Conservation (phyloP, 768 basidiomycete genomes). For the Strobilomyces confusus region DNA sequence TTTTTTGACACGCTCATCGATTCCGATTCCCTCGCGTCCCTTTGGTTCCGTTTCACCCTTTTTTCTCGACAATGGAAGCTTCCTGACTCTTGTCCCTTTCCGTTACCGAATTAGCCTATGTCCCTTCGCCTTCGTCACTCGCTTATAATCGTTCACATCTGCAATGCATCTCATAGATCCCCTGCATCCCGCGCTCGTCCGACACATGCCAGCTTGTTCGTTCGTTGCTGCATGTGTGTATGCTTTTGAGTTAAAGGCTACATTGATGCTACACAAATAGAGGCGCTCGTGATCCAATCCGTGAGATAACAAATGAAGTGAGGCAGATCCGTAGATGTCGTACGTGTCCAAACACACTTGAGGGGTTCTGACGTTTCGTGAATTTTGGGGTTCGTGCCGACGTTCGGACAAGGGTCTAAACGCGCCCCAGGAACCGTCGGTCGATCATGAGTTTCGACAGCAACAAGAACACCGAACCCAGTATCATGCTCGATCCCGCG, state of each 20-base stretch:
- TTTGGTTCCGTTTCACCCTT: conserved; percentile 7
- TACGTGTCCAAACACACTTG: no score
- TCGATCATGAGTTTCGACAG: conserved; percentile 46
- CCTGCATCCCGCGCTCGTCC: neutral
- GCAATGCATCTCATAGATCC: conserved; percentile 26
- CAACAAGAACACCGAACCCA: conserved; percentile 56
- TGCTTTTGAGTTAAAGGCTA: conserved; percentile 25
- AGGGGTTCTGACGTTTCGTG: neutral
- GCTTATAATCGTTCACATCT: conserved; percentile 25
- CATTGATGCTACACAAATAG: conserved; percentile 24
- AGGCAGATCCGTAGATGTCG: neutral
- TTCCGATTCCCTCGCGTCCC: conserved; percentile 10
- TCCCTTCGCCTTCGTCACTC: conserved; percentile 16
- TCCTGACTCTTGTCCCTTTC: neutral
- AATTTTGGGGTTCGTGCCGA: neutral
- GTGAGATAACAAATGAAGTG: neutral
- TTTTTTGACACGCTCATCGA: conserved; percentile 18
- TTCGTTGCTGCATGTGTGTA: conserved; percentile 3
- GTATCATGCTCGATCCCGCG: conserved; percentile 54
- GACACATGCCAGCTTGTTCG: conserved; percentile 1
- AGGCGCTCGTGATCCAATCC: conserved; percentile 17
- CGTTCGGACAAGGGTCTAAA: conserved; percentile 29
- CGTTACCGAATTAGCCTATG: conserved; percentile 17
- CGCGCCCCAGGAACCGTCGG: conserved; percentile 39
- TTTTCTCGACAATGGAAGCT: conserved; percentile 12